Evolutionary conservation across 495 filamentous ascomycete species (phyloP).

Genomic region (Hypoxylon trugodes): DNA sequence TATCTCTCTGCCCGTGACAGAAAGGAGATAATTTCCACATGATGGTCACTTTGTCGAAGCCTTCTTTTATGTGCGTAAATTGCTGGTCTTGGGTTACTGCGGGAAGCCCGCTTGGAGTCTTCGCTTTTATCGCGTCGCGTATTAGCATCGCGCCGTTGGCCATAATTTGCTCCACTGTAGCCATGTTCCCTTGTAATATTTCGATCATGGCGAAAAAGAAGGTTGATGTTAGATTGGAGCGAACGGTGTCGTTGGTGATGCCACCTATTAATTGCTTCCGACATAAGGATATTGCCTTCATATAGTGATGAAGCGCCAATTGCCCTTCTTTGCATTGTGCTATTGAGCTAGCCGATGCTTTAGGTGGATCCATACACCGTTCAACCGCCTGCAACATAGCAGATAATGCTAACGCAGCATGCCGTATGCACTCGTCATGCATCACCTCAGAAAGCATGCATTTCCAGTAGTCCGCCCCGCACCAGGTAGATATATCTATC

Average conservation of each 20-base stretch:
- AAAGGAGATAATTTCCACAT: constrained; percentile 37
- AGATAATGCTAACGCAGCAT: constrained; percentile 25
- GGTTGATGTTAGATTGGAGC: constrained; percentile 15
- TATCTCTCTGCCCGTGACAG: constrained; percentile 28
- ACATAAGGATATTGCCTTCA: constrained; percentile 39
- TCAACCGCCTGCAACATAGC: constrained; percentile 32
- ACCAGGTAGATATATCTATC: constrained; percentile 27
- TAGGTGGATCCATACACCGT: constrained; percentile 1
- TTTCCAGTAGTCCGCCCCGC: constrained; percentile 30
- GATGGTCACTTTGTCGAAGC: constrained; percentile 31
- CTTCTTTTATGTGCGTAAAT: constrained; percentile 17
- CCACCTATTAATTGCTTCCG: constrained; percentile 26
- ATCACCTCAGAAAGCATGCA: constrained; percentile 25
- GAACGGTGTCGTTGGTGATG: constrained; percentile 12
- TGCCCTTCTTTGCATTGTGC: constrained; percentile 24
- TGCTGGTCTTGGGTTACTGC: constrained; percentile 12
- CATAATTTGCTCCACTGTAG: constrained; percentile 35
- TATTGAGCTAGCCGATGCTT: not conserved
- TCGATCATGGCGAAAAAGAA: constrained; percentile 43
- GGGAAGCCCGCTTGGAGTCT: not conserved
- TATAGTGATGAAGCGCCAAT: constrained; percentile 40
- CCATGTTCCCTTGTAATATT: constrained; percentile 44
- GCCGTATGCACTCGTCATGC: constrained; percentile 25
- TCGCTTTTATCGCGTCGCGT: constrained; percentile 16
- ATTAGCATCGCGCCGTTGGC: constrained; percentile 26